A percentile compares a stretch with the other conserved stretches of the same genome.
These are phyloP conservation scores for Solanum rostratum DNA, from an alignment of 257 asterid species.

Conservation along the genomic window DNA sequence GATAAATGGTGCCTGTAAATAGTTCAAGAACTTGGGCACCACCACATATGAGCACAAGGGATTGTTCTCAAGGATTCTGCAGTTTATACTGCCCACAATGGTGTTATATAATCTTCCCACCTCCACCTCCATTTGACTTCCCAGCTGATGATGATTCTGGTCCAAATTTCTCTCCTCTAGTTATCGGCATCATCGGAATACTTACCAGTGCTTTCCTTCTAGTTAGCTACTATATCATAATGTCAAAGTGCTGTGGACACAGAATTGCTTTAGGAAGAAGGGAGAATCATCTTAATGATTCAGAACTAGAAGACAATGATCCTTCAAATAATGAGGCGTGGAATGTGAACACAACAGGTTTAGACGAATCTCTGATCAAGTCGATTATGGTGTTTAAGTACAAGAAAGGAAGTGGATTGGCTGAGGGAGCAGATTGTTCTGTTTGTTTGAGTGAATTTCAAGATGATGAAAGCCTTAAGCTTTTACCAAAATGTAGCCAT, in stretches of 20 bases:
- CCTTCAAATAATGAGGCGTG: slow-evolving; percentile 15
- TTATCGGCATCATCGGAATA: slow-evolving; percentile 32
- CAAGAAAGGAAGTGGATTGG: slow-evolving; percentile 18
- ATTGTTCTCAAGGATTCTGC: slow-evolving; percentile 44
- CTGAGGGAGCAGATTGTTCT: slow-evolving; percentile 28
- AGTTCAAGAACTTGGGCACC: slow-evolving; percentile 29
- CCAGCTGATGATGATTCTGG: slow-evolving; percentile 12
- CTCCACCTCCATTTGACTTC: slow-evolving; percentile 31
- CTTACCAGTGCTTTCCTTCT: slow-evolving; percentile 36
- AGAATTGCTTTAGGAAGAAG: slow-evolving; percentile 9
- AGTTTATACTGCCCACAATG: slow-evolving; percentile 43
- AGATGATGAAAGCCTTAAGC: slow-evolving; percentile 33
- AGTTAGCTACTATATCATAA: slow-evolving; percentile 35
- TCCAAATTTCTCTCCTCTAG: slow-evolving; percentile 28
- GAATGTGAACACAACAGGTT: slow-evolving; percentile 20
- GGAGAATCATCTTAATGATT: not conserved
- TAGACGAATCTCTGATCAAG: slow-evolving; percentile 30
- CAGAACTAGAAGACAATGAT: slow-evolving; percentile 11
- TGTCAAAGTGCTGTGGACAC: slow-evolving; percentile 28
- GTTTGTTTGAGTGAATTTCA: slow-evolving; percentile 49
- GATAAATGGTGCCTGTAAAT: slow-evolving; percentile 10
- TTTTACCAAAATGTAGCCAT: slow-evolving; percentile 45
- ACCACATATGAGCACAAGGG: slow-evolving; percentile 29
- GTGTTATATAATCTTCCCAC: slow-evolving; percentile 38
- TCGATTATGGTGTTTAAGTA: slow-evolving; percentile 26